These are phyloP conservation scores for Suhomyces xylopsoci DNA, from an alignment of 805 yeast genomes.

Conservation along the genomic window DNA sequence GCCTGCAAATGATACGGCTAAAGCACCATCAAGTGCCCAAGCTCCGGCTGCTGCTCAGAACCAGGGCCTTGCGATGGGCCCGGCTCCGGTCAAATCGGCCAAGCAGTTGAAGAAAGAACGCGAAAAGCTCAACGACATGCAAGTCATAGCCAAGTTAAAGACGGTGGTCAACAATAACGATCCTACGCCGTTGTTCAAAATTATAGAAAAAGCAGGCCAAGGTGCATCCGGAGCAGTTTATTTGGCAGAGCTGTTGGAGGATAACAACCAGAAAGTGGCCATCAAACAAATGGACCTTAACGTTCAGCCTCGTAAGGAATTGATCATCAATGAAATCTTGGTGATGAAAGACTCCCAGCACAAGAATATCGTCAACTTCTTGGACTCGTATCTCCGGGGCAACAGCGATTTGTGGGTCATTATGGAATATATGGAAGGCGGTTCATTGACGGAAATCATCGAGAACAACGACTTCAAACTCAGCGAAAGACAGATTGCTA, in stretches of 20 bases:
- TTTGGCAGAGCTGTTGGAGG: conserved; percentile 64
- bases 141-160: conserved; percentile 74
- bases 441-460: conserved; percentile 92
- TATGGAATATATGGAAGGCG: conserved; percentile 99
- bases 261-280: conserved; percentile 72
- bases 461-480: conserved; percentile 74
- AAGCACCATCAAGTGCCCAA: not conserved
- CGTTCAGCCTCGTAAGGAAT: conserved; percentile 89
- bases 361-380: conserved; percentile 88
- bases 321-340: conserved; percentile 90
- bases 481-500: conserved; percentile 85
- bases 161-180: conserved; percentile 80
- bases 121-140: conserved; percentile 72
- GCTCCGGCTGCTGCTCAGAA: conserved; percentile 1
- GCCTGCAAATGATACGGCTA: not conserved
- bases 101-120: conserved; percentile 40
- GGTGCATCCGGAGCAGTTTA: conserved; percentile 98
- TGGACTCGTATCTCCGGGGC: conserved; percentile 66
- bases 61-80: conserved; percentile 8
- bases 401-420: conserved; percentile 92
- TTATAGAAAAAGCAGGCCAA: conserved; percentile 87
- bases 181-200: conserved; percentile 78
- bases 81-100: conserved; percentile 27
- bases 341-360: conserved; percentile 97
- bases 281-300: conserved; percentile 93